Base-by-base conservation (phyloP, 176 grass and related monocot genomes). In the Cenchrus purpureus region DNA sequence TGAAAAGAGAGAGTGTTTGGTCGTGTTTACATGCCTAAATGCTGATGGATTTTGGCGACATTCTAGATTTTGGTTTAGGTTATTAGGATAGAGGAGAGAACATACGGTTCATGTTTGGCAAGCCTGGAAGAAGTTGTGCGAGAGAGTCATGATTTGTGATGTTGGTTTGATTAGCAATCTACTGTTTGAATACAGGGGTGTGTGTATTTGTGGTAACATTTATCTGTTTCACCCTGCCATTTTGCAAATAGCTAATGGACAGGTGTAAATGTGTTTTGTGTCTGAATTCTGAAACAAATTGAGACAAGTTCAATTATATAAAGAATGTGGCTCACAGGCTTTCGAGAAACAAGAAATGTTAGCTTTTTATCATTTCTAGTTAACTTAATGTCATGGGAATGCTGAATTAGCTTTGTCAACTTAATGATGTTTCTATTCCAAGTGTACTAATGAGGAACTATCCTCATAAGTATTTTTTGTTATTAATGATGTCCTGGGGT, bases 101-200 rank as follows among this genome's bases (percentile, higher is more conserved):
- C 15, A 56, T 11, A 19, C 0, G 16, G 16, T 56, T 75, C 51
- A 75, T 66, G 49, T 65, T 37, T 65, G 53, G 2, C 12, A 55
- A 51, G 59, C 3, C 58, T 56, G 53, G 71, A 6, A 42, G 29
- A 28, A 25, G 40, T 64, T 10, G 10, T 0, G 28, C 31, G 60
- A 40, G 25, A 31, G 44, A 53, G 42, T 86, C 43, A 28, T 52
- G 68, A 53, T 52, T 66, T 65, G 14, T 67, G 50, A 7, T 67
- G 10, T 66, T 81, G n/a, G 59, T 66, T 74, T 55, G 78, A 48
- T 73, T 74, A 66, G 22, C 58, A 43, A 10, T 60, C 44, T 12
- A 20, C 46, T 29, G 5, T 65, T 53, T 55, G 32, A 44, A 31
- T 50, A 63, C 56, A 71, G 12, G 28, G 9, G 10, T 29, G 29